A percentile compares a stretch with the other conserved stretches of the same genome.
Conservation (phyloP, 768 basidiomycete genomes). For the Leucocoprinus birnbaumii region DNA sequence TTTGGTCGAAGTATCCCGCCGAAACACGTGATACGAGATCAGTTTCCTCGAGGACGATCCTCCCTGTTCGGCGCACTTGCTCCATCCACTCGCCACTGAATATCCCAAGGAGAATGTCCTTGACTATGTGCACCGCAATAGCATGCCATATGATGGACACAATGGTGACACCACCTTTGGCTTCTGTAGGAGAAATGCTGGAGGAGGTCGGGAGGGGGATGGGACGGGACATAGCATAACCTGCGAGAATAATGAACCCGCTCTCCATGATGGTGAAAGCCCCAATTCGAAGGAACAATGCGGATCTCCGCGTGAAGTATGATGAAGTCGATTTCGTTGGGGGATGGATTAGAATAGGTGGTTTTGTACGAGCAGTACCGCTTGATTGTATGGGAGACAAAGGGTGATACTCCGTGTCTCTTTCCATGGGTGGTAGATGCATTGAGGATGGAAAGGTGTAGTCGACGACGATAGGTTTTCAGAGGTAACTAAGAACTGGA, state of each 20-base stretch:
- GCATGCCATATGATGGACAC: background rate
- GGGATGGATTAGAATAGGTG: too few relatives aligned
- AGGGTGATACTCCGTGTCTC: too few relatives aligned
- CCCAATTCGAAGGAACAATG: background rate
- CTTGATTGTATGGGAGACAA: too few relatives aligned
- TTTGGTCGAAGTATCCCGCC: too few relatives aligned
- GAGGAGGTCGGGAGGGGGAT: background rate
- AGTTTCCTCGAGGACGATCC: background rate
- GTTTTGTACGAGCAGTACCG: too few relatives aligned
- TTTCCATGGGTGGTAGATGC: too few relatives aligned
- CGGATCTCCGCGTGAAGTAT: too few relatives aligned
- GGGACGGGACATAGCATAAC: background rate
- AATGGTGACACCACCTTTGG: background rate
- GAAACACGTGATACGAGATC: background rate
- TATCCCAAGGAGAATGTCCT: background rate
- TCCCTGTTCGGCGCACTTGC: background rate
- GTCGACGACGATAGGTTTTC: too few relatives aligned
- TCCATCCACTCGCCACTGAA: conserved; percentile 1
- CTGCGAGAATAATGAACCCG: background rate
- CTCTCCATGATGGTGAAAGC: background rate
- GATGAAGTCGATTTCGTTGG: too few relatives aligned
- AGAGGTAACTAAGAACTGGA: too few relatives aligned
- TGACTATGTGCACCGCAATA: background rate
- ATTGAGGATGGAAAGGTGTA: too few relatives aligned
- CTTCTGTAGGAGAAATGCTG: background rate